These are phyloP conservation scores for Phragmites australis DNA, from an alignment of 176 grass and related monocot genomes.

Conservation along the genomic window DNA sequence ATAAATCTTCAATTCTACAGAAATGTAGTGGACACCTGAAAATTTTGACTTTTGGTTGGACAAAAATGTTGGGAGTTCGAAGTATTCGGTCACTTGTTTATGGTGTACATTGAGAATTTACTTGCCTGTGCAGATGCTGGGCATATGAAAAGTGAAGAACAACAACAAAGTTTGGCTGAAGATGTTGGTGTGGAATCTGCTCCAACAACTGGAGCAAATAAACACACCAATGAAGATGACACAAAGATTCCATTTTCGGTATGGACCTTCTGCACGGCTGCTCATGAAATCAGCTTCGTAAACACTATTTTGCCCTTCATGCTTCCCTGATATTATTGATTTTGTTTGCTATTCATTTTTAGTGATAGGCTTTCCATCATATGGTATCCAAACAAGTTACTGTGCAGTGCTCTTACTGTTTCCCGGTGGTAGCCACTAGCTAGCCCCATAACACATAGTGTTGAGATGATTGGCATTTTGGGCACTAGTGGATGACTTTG, in stretches of 20 bases:
- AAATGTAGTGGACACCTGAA: constrained; percentile 24
- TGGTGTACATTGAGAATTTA: constrained; percentile 33
- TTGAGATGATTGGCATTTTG: too few species aligned
- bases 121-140: constrained; percentile 52
- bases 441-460: too few species aligned
- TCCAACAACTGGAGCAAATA: constrained; percentile 55
- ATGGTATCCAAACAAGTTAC: too few species aligned
- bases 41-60: constrained; percentile 31
- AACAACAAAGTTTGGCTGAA: constrained; percentile 58
- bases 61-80: constrained; percentile 27
- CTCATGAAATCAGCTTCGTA: background rate
- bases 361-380: too few species aligned
- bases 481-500: too few species aligned
- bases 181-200: constrained; percentile 58
- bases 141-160: constrained; percentile 70
- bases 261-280: constrained; percentile 21
- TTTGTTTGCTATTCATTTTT: too few species aligned
- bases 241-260: constrained; percentile 59
- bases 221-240: constrained; percentile 76
- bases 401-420: too few species aligned
- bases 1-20: constrained; percentile 30
- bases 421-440: too few species aligned
- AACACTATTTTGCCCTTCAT: background rate
- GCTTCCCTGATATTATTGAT: background rate
- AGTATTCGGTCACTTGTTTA: constrained; percentile 10